A percentile compares a stretch with the other conserved stretches of the same genome.
These are phyloP conservation scores for Plasmopara muralis DNA, from an alignment of 352 stramenopile species.

Conservation along the genomic window DNA sequence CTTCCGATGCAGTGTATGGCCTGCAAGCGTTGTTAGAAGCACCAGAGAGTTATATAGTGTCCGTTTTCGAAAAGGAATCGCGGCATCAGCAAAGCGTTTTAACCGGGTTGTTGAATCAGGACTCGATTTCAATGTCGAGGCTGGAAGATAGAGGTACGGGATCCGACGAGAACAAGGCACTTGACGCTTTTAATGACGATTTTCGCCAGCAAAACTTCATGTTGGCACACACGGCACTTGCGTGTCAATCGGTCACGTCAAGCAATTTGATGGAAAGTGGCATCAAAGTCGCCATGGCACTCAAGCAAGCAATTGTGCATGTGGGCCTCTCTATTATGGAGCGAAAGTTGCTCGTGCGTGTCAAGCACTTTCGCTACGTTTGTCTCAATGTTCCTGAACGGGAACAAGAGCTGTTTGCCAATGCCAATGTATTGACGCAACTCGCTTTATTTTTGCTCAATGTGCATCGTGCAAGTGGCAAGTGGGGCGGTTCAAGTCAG, in stretches of 20 bases:
- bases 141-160: conserved; percentile 22
- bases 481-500: conserved; percentile 70
- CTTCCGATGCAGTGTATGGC: conserved; percentile 92
- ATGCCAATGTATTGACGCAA: conserved; percentile 90
- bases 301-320: conserved; percentile 92
- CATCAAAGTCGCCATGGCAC: conserved; percentile 91
- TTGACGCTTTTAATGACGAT: conserved; percentile 26
- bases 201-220: conserved; percentile 82
- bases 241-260: conserved; percentile 58
- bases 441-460: conserved; percentile 93
- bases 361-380: conserved; percentile 97
- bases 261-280: conserved; percentile 87
- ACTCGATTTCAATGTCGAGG: conserved; percentile 17
- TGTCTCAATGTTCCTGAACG: conserved; percentile 85
- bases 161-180: conserved; percentile 7
- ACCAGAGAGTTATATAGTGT: conserved; percentile 55
- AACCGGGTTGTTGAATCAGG: conserved; percentile 32
- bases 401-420: conserved; percentile 88
- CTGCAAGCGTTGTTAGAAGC: conserved; percentile 92
- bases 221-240: conserved; percentile 60
- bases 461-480: conserved; percentile 92
- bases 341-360: conserved; percentile 89
- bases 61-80: conserved; percentile 60
- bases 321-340: conserved; percentile 94
- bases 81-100: conserved; percentile 43